Evolutionary conservation across 257 asterid species (phyloP), one percentile per base, ranked within the genome.

Genomic region (Plantago ovata): DNA sequence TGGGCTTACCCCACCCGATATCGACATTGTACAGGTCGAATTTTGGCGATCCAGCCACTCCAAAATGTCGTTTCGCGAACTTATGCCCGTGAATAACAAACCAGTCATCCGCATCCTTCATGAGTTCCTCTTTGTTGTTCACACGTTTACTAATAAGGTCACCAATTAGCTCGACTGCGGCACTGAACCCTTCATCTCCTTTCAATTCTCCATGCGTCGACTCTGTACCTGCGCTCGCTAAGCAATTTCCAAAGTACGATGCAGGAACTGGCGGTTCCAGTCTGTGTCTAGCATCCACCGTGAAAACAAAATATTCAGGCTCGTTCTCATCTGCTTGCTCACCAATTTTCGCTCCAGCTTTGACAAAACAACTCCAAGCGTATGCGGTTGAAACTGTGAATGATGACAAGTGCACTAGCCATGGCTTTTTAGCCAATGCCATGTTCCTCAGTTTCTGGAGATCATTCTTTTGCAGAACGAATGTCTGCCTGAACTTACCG

Each of bases 351-450:
- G 64, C 63, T 1, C 64, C 67, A 23, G 85, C 53, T 65, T 61
- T 75, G 33, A 53, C 77, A 15, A 81, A 36, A 60, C 83, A 71
- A 10, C 61, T 52, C 89, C 89, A 79, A 10, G 74, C 78, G 47
- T 63, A 76, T 23, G 86, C 83, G 12, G 54, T 48, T 6, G 78
- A 24, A 1, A 79, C 62, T 0, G 83, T 75, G 41, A 74, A 79
- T 3, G 82, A 63, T 1, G 89, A 79, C 15, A 74, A 23, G 74
- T 76, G 81, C 6, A 39, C 16, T 6, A 67, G 0, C 6, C 9
- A 42, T 1, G 75, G 79, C 3, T 44, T 67, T 24, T 59, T 59
- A n/a, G 76, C 42, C n/a, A 43, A 19, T 0, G 64, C 52, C 7
- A 32, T 46, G 21, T 45, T 62, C 62, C 63, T 70, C 54, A 81